These are phyloP conservation scores for Excoecaria cochinchinensis DNA, from an alignment of 345 rosid genomes.

Conservation along the genomic window DNA sequence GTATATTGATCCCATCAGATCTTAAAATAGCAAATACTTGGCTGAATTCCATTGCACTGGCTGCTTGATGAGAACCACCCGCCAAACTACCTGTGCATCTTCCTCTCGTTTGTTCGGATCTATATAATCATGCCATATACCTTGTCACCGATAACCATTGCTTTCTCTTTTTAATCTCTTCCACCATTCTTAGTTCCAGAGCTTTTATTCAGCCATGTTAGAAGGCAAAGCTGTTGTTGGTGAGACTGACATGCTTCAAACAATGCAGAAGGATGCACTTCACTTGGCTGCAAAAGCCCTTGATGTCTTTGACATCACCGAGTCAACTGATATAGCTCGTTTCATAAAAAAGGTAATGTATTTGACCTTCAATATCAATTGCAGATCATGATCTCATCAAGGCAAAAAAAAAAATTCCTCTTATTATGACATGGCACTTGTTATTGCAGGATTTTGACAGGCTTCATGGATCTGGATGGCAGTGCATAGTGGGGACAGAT, in stretches of 20 bases:
- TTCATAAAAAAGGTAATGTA: conserved; percentile 29
- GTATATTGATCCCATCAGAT: neutral
- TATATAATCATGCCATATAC: neutral
- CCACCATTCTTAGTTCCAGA: neutral
- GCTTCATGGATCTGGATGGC: conserved; percentile 26
- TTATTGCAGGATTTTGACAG: conserved; percentile 31
- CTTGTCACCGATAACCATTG: neutral
- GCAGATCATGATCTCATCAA: neutral
- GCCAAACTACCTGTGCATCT: neutral
- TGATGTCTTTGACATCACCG: conserved; percentile 47
- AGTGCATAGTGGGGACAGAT: conserved; percentile 34
- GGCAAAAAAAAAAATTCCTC: neutral
- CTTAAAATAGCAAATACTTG: neutral
- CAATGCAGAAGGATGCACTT: conserved; percentile 73
- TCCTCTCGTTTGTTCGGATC: conserved; percentile 1
- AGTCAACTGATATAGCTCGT: conserved; percentile 35
- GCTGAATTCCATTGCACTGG: neutral
- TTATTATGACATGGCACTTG: neutral
- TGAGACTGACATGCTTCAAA: conserved; percentile 70
- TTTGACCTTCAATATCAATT: neutral
- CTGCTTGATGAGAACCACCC: neutral
- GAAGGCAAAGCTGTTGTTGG: conserved; percentile 80
- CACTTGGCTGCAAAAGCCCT: conserved; percentile 53
- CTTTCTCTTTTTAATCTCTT: neutral
- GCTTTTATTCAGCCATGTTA: conserved; percentile 41